Evolutionary conservation across 768 basidiomycete species (phyloP), one percentile per base, ranked within the genome.

Genomic region (Pilatotrama ljubarskyi): DNA sequence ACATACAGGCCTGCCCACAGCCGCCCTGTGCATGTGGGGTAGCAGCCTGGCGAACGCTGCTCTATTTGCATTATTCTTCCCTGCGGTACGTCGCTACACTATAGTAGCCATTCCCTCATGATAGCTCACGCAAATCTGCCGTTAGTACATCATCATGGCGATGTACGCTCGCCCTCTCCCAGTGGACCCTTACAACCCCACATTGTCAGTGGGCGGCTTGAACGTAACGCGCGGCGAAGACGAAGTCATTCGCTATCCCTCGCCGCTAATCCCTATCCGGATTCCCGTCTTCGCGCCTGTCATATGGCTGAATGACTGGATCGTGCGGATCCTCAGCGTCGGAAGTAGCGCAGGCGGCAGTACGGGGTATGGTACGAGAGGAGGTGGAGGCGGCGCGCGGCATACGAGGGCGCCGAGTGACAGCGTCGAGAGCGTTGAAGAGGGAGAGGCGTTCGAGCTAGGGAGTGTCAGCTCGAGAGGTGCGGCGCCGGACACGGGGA

Each of bases 81-180:
- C 93, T 37, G 78, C 79, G 38, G 91, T 93, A 67, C 58, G 87
- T 77, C 35, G 32, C 20, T 32, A n/a, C 42, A 3, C 42, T 26
- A 5, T 7, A 37, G 14, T 18, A 24, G 20, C 41, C 20, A 2
- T 2, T 24, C 14, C 11, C 50, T 22, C 50, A 55, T 32, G 61
- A 43, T 32, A 18, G 2, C 59, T 54, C 15, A 59, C 51, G 3
- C 8, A 1, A 13, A 17, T 35, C 6, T n/a, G 5, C 38, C 43
- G n/a, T 15, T 65, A 93, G 92, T 93, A 84, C 73, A 86, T 91
- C 43, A 90, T 94, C 64, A 86, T 94, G 79, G 90, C 92, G 13
- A 88, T 88, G 78, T 82, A 88, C 61, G 87, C 91, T 0, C 80
- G 77, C 1, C 93, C 93, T 0, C 75, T 85, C 20, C 93, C 93